These are phyloP conservation scores for Ceratonia siliqua DNA, from an alignment of 306 rosid species.

Conservation along the genomic window DNA sequence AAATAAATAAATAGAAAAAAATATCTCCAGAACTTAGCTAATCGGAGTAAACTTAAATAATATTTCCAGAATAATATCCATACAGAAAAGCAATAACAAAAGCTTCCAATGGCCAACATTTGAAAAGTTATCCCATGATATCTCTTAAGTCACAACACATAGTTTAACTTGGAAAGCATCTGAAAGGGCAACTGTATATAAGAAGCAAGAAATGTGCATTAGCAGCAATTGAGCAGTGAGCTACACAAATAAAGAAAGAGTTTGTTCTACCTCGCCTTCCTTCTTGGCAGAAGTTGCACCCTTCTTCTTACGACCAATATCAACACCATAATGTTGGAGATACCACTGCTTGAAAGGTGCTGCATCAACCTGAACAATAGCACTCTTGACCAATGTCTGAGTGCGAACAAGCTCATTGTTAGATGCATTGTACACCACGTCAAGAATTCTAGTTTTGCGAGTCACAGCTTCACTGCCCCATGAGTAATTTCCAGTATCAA, in stretches of 20 bases:
- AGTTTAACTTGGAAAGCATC: background rate
- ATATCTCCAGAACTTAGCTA: background rate
- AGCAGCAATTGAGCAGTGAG: no score
- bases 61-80: background rate
- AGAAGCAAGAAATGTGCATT: background rate
- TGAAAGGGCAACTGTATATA: background rate
- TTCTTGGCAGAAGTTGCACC: conserved; percentile 46
- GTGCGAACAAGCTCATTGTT: conserved; percentile 67
- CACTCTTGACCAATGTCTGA: conserved; percentile 65
- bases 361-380: conserved; percentile 66
- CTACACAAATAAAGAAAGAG: no score
- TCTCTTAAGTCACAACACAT: background rate
- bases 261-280: conserved; percentile 62
- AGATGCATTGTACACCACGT: conserved; percentile 66
- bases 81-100: background rate
- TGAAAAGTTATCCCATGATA: background rate
- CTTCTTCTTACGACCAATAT: conserved; percentile 66
- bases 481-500: conserved; percentile 61
- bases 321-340: conserved; percentile 62
- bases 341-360: conserved; percentile 74
- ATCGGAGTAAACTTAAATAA: background rate
- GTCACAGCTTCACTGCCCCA: conserved; percentile 70
- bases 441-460: conserved; percentile 58
- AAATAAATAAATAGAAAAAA: background rate
- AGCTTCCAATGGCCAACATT: background rate